A percentile compares a stretch with the other conserved stretches of the same genome.
These are phyloP conservation scores for Globisporangium okanoganense DNA, from an alignment of 352 stramenopile genomes.

Conservation along the genomic window DNA sequence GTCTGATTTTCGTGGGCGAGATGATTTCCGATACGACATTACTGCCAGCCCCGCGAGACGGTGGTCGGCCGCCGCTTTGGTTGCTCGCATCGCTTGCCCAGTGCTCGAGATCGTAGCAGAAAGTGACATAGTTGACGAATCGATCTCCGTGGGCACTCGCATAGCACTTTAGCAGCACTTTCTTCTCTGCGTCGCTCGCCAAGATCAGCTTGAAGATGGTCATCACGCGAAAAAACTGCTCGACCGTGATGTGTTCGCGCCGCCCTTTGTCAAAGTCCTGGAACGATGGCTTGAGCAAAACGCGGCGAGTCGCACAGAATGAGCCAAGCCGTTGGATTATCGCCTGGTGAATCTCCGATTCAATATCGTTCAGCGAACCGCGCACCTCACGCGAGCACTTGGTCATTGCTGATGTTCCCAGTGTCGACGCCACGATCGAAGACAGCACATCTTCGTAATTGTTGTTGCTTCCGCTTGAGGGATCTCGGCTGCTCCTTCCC, in stretches of 20 bases:
- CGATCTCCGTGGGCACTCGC: conserved; percentile 63
- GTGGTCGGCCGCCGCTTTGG: conserved; percentile 26
- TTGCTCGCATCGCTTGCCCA: conserved; percentile 31
- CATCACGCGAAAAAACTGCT: conserved; percentile 83
- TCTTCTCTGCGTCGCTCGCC: conserved; percentile 38
- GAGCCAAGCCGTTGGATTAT: conserved; percentile 65
- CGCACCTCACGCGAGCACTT: conserved; percentile 67
- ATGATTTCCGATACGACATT: conserved; percentile 56
- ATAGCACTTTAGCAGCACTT: conserved; percentile 66
- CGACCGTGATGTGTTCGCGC: conserved; percentile 73
- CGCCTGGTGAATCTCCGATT: conserved; percentile 34
- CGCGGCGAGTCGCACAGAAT: conserved; percentile 51
- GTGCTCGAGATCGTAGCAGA: conserved; percentile 75
- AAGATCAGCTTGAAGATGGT: conserved; percentile 73
- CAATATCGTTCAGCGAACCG: conserved; percentile 43
- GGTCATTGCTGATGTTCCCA: conserved; percentile 14
- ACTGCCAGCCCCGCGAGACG: conserved; percentile 28
- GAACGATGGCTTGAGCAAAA: conserved; percentile 79
- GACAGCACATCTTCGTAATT: conserved; percentile 49
- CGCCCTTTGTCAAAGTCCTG: conserved; percentile 78
- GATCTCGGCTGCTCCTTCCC: conserved; percentile 30
- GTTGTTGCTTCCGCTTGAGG: conserved; percentile 28
- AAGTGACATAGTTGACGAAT: conserved; percentile 84
- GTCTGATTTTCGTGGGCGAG: conserved; percentile 37
- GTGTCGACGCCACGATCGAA: conserved; percentile 28